These are phyloP conservation scores for Capsaspora owczarzaki DNA, from an alignment of 78 protist genomes.

Conservation along the genomic window DNA sequence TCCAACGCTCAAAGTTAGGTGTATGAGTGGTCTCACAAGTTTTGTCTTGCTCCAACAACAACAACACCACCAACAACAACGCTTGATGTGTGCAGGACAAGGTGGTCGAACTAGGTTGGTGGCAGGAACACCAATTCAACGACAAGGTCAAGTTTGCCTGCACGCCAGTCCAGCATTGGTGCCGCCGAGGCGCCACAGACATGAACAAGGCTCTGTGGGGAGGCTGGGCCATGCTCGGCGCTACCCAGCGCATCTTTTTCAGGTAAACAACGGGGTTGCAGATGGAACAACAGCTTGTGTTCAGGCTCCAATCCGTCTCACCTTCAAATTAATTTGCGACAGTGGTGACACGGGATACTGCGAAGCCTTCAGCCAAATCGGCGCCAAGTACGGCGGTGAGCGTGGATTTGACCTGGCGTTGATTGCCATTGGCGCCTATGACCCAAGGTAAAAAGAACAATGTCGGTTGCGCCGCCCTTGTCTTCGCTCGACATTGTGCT, in stretches of 20 bases:
- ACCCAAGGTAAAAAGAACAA: too few species aligned
- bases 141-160: neutral
- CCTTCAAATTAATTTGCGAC: too few species aligned
- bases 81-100: too few species aligned
- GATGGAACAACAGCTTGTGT: too few species aligned
- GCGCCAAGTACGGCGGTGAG: neutral
- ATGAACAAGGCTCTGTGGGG: constrained; percentile 16
- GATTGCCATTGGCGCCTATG: constrained; percentile 37
- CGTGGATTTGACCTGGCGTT: constrained; percentile 17
- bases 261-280: too few species aligned
- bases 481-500: too few species aligned
- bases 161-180: constrained; percentile 26
- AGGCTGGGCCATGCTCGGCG: neutral
- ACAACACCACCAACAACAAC: too few species aligned
- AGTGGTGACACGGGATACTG: constrained; percentile 38
- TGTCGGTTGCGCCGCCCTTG: too few species aligned
- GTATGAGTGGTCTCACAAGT: too few species aligned
- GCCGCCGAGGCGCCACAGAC: neutral
- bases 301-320: too few species aligned
- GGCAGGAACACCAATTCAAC: neutral
- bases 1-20: too few species aligned
- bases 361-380: constrained; percentile 7
- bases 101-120: constrained; percentile 21
- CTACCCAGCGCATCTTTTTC: neutral
- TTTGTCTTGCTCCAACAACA: too few species aligned